Conservation (phyloP, 106 monocot species). For the Acorus gramineus region DNA sequence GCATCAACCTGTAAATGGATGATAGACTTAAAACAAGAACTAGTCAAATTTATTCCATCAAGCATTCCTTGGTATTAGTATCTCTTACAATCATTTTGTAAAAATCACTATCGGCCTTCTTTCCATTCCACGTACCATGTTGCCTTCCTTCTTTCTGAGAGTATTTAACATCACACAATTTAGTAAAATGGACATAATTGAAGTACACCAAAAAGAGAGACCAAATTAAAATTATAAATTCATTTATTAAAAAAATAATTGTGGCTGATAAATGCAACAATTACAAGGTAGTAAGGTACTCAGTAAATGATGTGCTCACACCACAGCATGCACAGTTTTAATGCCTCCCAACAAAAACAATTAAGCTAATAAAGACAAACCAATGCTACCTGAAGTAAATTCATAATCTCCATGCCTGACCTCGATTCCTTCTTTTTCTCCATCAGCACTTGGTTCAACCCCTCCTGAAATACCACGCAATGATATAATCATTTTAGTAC, state of each 20-base stretch:
- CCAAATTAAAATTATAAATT: not conserved
- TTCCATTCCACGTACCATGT: conserved; percentile 97
- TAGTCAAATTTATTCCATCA: not conserved
- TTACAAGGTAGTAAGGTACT: too few relatives aligned
- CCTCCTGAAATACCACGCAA: conserved; percentile 45
- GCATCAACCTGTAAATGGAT: conserved; percentile 62
- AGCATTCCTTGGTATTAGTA: not conserved
- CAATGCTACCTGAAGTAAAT: conserved; percentile 75
- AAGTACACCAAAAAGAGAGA: not conserved
- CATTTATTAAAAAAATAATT: not conserved
- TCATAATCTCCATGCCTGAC: conserved; percentile 99
- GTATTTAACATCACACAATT: conserved; percentile 1
- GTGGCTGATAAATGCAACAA: too few relatives aligned
- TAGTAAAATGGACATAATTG: conserved; percentile 3
- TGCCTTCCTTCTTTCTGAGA: conserved; percentile 98
- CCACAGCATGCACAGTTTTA: too few relatives aligned
- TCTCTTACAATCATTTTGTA: conserved; percentile 91
- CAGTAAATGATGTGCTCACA: too few relatives aligned
- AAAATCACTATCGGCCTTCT: conserved; percentile 94
- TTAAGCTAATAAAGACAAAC: not conserved
- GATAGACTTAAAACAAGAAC: not conserved
- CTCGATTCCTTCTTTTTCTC: conserved; percentile 99
- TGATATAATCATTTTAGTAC: not conserved
- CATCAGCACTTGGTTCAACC: conserved; percentile 89
- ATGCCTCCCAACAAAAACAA: not conserved